A percentile compares a stretch with the other conserved stretches of the same genome.
These are phyloP conservation scores for Isoetes engelmannii DNA, from an alignment of 83 land plant species.

Conservation along the genomic window DNA sequence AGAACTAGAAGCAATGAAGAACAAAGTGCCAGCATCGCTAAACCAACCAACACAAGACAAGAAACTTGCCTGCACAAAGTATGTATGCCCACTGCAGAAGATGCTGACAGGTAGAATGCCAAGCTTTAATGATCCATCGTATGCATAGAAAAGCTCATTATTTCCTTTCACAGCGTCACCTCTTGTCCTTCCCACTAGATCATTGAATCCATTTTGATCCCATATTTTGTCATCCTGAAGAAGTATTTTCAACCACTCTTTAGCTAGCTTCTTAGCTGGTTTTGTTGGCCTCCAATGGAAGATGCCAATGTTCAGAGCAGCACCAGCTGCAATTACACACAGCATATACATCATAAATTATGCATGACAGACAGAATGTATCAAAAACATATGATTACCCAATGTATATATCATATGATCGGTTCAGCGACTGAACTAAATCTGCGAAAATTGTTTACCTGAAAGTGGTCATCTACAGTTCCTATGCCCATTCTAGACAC, in stretches of 20 bases:
- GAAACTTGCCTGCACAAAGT: constrained; percentile 79
- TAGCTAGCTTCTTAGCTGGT: constrained; percentile 58
- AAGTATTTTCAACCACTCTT: constrained; percentile 68
- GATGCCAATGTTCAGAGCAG: constrained; percentile 80
- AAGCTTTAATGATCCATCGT: constrained; percentile 67
- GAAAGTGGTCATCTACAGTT: too few relatives aligned
- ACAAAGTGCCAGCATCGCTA: not conserved
- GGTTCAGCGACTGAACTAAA: too few relatives aligned
- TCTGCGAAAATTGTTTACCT: too few relatives aligned
- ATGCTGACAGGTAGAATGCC: constrained; percentile 89
- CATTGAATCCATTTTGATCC: constrained; percentile 99
- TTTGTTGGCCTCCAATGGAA: constrained; percentile 87
- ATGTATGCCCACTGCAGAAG: constrained; percentile 98
- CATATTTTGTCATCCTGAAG: constrained; percentile 76
- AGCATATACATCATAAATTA: not conserved
- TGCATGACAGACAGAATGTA: constrained; percentile 3
- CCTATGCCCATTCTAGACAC: too few relatives aligned
- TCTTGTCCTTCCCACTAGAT: constrained; percentile 43
- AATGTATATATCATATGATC: too few relatives aligned
- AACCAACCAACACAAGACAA: not conserved
- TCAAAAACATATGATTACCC: too few relatives aligned
- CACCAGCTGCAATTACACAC: constrained; percentile 45
- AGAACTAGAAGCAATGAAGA: constrained; percentile 8
- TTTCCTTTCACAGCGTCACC: constrained; percentile 71
- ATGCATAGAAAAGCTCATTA: constrained; percentile 76